Percentiles rank a stretch among this genome's conserved stretches.
Conservation (phyloP, 352 stramenopile genomes). For the Phytophthora brassicae region DNA sequence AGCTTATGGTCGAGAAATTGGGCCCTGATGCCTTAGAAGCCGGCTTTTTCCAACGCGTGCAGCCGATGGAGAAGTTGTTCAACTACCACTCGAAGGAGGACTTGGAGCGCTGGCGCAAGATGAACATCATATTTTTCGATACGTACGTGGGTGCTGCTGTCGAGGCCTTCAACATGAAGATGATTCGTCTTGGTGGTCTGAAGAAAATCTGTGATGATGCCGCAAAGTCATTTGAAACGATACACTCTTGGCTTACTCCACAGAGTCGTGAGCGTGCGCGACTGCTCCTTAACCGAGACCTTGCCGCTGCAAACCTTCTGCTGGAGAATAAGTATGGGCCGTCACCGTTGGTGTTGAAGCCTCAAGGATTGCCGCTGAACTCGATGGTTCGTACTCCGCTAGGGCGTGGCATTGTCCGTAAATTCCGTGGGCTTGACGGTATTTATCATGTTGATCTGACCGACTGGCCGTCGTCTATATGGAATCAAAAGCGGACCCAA, state of each 20-base stretch:
- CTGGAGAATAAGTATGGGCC: conserved; percentile 38
- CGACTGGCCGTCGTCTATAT: conserved; percentile 45
- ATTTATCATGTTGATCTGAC: conserved; percentile 84
- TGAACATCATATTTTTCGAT: conserved; percentile 92
- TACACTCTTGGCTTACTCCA: conserved; percentile 59
- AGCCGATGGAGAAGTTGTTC: conserved; percentile 84
- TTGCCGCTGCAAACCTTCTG: conserved; percentile 66
- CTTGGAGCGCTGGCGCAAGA: conserved; percentile 73
- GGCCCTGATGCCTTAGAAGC: conserved; percentile 66
- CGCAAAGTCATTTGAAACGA: conserved; percentile 52
- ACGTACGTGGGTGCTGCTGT: conserved; percentile 88
- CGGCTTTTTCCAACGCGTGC: conserved; percentile 90
- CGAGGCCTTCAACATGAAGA: conserved; percentile 72
- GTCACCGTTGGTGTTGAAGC: conserved; percentile 51
- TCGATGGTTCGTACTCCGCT: conserved; percentile 63
- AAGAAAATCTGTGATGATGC: conserved; percentile 70
- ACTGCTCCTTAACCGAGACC: conserved; percentile 65
- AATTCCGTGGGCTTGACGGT: conserved; percentile 69
- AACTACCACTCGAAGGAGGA: conserved; percentile 79
- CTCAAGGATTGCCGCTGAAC: conserved; percentile 64
- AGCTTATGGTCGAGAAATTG: conserved; percentile 87
- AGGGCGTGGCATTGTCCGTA: conserved; percentile 66
- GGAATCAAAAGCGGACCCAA: conserved; percentile 45
- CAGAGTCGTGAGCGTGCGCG: conserved; percentile 59
- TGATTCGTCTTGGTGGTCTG: conserved; percentile 64